phyloP scores from a whole-genome alignment of 1,284 basidiomycete genomes.

The Trichosporon ovoides region DNA sequence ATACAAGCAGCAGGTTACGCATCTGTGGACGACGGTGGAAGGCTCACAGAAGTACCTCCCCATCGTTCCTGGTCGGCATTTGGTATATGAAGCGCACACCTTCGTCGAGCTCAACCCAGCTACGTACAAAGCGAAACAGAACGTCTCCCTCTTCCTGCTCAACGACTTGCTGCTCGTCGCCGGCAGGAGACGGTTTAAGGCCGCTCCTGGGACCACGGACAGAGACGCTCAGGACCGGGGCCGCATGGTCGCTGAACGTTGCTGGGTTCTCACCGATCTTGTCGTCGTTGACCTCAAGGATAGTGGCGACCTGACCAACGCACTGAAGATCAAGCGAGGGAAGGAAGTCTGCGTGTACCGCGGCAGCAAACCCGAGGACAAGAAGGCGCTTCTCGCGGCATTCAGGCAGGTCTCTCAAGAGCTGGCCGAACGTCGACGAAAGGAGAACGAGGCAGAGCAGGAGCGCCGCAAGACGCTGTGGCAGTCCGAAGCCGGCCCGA shows the following conservation, averaged over 20 bases:
- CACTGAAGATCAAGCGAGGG: slow-evolving; percentile 88
- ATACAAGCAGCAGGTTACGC: slow-evolving; percentile 89
- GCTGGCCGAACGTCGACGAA: slow-evolving; percentile 74
- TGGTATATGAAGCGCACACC: slow-evolving; percentile 78
- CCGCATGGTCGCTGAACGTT: slow-evolving; percentile 78
- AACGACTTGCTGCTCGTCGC: slow-evolving; percentile 89
- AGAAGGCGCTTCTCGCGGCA: slow-evolving; percentile 75
- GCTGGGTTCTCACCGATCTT: slow-evolving; percentile 88
- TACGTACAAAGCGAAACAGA: slow-evolving; percentile 86
- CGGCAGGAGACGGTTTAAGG: slow-evolving; percentile 51
- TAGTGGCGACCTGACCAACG: slow-evolving; percentile 84
- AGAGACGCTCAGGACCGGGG: slow-evolving; percentile 56
- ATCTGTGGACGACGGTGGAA: slow-evolving; percentile 83
- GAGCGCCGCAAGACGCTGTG: slow-evolving; percentile 77
- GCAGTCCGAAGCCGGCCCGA: slow-evolving; percentile 54
- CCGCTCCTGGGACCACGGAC: slow-evolving; percentile 12
- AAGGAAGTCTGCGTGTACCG: slow-evolving; percentile 93
- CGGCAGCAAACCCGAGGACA: slow-evolving; percentile 73
- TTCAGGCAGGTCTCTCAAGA: slow-evolving; percentile 92
- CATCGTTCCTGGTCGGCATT: slow-evolving; percentile 79
- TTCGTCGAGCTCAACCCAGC: slow-evolving; percentile 85
- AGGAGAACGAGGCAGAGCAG: slow-evolving; percentile 86
- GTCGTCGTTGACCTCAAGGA: slow-evolving; percentile 93
- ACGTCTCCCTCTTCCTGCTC: slow-evolving; percentile 81
- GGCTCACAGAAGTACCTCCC: slow-evolving; percentile 96